Conservation (phyloP, 306 rosid genomes). For the Cicer arietinum region DNA sequence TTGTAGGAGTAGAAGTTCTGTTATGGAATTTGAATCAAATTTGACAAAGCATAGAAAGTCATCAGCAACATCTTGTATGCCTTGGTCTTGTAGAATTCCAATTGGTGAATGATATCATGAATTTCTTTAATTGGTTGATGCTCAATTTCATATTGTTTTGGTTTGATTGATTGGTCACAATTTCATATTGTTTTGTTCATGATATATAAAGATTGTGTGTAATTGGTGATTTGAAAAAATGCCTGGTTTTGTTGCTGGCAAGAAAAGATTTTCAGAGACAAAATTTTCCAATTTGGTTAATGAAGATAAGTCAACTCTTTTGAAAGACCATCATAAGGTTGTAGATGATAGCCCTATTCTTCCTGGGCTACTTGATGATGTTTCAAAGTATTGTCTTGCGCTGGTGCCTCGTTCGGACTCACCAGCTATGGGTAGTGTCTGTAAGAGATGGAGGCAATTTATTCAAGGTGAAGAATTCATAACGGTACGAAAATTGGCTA, state of each 20-base stretch:
- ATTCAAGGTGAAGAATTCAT: slow-evolving; percentile 82
- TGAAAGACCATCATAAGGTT: slow-evolving; percentile 49
- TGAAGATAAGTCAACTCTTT: slow-evolving; percentile 50
- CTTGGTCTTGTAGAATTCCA: slow-evolving; percentile 94
- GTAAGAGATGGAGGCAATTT: slow-evolving; percentile 87
- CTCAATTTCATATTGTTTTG: slow-evolving; percentile 32
- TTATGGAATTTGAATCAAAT: slow-evolving; percentile 83
- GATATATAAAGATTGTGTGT: slow-evolving; percentile 40
- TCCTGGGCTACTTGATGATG: slow-evolving; percentile 90
- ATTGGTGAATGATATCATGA: slow-evolving; percentile 82
- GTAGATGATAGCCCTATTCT: slow-evolving; percentile 57
- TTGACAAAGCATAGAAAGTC: slow-evolving; percentile 70
- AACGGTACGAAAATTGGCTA: slow-evolving; percentile 75
- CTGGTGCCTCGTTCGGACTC: slow-evolving; percentile 81
- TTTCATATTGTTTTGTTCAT: slow-evolving; percentile 23
- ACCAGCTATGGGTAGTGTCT: slow-evolving; percentile 74
- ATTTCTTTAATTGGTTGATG: slow-evolving; percentile 53
- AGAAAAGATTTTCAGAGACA: slow-evolving; percentile 61
- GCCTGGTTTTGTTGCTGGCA: slow-evolving; percentile 70
- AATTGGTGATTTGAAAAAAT: slow-evolving; percentile 53
- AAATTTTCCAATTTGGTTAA: slow-evolving; percentile 54
- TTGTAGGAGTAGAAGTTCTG: slow-evolving; percentile 57
- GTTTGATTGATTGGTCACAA: slow-evolving; percentile 44
- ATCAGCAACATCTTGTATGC: slow-evolving; percentile 74
- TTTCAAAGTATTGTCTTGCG: slow-evolving; percentile 87